Conservation (phyloP, 2,329 filamentous ascomycete genomes). For the Xylaria digitata region DNA sequence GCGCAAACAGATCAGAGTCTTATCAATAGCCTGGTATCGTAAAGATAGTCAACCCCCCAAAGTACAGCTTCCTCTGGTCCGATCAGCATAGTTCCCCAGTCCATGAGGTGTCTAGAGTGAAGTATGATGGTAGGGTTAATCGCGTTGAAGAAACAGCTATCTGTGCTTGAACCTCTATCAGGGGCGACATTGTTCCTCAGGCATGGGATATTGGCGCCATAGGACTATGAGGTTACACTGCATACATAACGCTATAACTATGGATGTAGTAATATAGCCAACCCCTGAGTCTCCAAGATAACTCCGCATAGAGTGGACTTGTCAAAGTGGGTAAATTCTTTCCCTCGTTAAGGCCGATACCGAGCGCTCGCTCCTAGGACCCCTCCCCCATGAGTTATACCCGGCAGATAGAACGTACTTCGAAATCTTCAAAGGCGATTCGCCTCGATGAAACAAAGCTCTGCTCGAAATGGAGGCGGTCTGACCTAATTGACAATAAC, state of each 20-base stretch:
- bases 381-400: neutral
- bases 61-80: slow-evolving; percentile 3
- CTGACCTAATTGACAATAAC: slow-evolving; percentile 34
- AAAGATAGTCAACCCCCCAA: neutral
- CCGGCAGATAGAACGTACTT: neutral
- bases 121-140: slow-evolving; percentile 27
- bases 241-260: slow-evolving; percentile 9
- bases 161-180: slow-evolving; percentile 2
- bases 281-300: slow-evolving; percentile 9
- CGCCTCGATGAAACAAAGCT: slow-evolving; percentile 18
- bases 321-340: neutral
- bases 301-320: slow-evolving; percentile 19
- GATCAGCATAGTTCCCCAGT: slow-evolving; percentile 11
- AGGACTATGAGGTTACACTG: slow-evolving; percentile 26
- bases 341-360: slow-evolving; percentile 13
- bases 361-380: slow-evolving; percentile 8
- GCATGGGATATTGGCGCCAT: slow-evolving; percentile 7
- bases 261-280: slow-evolving; percentile 7
- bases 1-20: neutral
- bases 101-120: slow-evolving; percentile 1
- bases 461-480: slow-evolving; percentile 26
- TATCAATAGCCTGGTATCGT: no score
- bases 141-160: neutral
- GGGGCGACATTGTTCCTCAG: slow-evolving; percentile 11
- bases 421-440: slow-evolving; percentile 14